phyloP scores from a whole-genome alignment of 2,329 filamentous ascomycete genomes.

The Trichoderma citrinoviride region DNA sequence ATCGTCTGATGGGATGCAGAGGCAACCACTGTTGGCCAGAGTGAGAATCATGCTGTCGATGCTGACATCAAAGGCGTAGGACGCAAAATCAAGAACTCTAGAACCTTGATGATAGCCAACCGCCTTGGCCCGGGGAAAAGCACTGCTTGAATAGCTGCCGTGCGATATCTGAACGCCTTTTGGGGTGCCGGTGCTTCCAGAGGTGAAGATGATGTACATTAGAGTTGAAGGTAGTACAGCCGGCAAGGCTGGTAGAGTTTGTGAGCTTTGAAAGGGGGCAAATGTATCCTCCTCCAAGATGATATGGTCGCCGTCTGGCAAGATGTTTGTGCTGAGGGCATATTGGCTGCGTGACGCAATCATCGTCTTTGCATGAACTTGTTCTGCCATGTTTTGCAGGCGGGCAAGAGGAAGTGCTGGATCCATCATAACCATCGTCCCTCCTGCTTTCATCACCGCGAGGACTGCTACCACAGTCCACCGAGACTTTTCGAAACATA shows the following conservation, averaged over 20 bases:
- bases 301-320: not conserved
- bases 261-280: not conserved
- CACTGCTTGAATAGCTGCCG: slow-evolving; percentile 22
- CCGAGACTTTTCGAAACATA: slow-evolving; percentile 36
- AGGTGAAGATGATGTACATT: slow-evolving; percentile 11
- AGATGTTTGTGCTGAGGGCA: not conserved
- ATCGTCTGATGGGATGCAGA: slow-evolving; percentile 26
- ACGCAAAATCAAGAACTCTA: slow-evolving; percentile 6
- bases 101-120: not conserved
- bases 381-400: not conserved
- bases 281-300: not conserved
- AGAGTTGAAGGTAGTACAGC: not conserved
- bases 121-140: slow-evolving; percentile 22
- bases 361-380: not conserved
- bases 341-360: not conserved
- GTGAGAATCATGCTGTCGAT: slow-evolving; percentile 23
- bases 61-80: slow-evolving; percentile 25
- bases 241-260: not conserved
- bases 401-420: slow-evolving; percentile 22
- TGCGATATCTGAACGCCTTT: slow-evolving; percentile 3
- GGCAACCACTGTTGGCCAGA: slow-evolving; percentile 20
- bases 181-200: not conserved
- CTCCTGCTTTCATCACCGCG: slow-evolving; percentile 36
- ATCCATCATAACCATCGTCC: slow-evolving; percentile 35
- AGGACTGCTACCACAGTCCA: slow-evolving; percentile 34